A percentile compares a stretch with the other conserved stretches of the same genome.
These are phyloP conservation scores for Ochromonas danica DNA, from an alignment of 108 stramenopile genomes.

Conservation along the genomic window DNA sequence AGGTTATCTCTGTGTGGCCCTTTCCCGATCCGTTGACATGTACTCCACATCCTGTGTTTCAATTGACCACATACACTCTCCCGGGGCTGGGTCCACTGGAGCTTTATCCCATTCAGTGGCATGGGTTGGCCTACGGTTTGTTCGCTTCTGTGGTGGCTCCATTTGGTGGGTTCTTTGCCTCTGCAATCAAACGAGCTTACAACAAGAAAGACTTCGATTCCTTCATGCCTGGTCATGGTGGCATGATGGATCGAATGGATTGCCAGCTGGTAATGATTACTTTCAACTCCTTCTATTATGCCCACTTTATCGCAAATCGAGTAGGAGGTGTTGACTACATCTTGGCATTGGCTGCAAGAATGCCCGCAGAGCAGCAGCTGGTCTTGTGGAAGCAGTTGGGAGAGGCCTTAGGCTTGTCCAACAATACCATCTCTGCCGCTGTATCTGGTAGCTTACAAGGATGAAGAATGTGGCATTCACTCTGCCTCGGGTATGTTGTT, in stretches of 20 bases:
- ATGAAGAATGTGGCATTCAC: no score
- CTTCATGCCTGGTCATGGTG: slow-evolving; percentile 89
- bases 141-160: slow-evolving; percentile 84
- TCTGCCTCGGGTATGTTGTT: no score
- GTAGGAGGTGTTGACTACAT: background rate
- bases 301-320: background rate
- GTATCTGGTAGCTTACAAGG: no score
- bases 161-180: slow-evolving; percentile 92
- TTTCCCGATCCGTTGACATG: slow-evolving; percentile 66
- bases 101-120: slow-evolving; percentile 71
- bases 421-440: no score
- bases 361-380: background rate
- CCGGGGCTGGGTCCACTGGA: background rate
- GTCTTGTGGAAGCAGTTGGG: no score
- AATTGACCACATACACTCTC: background rate
- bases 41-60: slow-evolving; percentile 48
- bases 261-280: slow-evolving; percentile 87
- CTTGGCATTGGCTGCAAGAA: background rate
- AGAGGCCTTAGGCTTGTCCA: no score
- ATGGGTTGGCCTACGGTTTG: slow-evolving; percentile 74
- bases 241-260: slow-evolving; percentile 95
- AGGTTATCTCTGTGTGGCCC: slow-evolving; percentile 68
- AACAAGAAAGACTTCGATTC: slow-evolving; percentile 87
- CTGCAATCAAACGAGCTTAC: slow-evolving; percentile 85
- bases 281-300: slow-evolving; percentile 21